phyloP scores from a whole-genome alignment of 2,329 filamentous ascomycete species.

The Fusarium paranaense region DNA sequence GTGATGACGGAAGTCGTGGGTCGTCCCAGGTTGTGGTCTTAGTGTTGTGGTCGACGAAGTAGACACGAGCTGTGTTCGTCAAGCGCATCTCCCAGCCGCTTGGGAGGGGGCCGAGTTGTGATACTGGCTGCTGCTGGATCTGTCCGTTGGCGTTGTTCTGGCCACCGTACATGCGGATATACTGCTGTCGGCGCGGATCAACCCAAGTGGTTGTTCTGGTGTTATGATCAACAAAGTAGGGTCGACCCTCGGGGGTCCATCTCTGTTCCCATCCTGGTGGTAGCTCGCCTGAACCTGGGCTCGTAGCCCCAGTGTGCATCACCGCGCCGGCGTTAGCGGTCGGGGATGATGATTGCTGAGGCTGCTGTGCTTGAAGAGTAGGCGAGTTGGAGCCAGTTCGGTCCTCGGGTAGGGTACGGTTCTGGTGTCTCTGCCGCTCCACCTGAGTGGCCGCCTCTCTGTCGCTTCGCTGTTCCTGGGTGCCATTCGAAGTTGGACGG shows the following conservation, averaged over 20 bases:
- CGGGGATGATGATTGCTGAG: slow-evolving; percentile 52
- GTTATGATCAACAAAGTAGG: slow-evolving; percentile 99
- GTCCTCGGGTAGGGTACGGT: slow-evolving; percentile 94
- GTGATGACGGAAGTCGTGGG: slow-evolving; percentile 90
- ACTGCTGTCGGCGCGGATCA: slow-evolving; percentile 95
- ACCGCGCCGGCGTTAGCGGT: slow-evolving; percentile 73
- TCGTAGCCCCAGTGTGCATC: slow-evolving; percentile 94
- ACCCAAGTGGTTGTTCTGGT: slow-evolving; percentile 99
- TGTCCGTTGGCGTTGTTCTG: slow-evolving; percentile 86
- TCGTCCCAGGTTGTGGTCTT: slow-evolving; percentile 99
- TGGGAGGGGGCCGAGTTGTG: slow-evolving; percentile 91
- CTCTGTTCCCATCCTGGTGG: slow-evolving; percentile 97
- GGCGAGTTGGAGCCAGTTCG: slow-evolving; percentile 94
- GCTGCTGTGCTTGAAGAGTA: slow-evolving; percentile 70
- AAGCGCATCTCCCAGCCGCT: slow-evolving; percentile 99
- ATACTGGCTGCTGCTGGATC: slow-evolving; percentile 97
- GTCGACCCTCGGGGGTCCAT: slow-evolving; percentile 91
- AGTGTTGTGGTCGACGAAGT: slow-evolving; percentile 99
- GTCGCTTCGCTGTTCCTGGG: slow-evolving; percentile 76
- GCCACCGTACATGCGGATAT: slow-evolving; percentile 95
- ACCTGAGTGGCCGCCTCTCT: slow-evolving; percentile 92
- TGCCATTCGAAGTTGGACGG: slow-evolving; percentile 82
- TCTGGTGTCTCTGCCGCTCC: slow-evolving; percentile 93
- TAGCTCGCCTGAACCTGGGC: slow-evolving; percentile 92
- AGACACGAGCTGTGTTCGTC: slow-evolving; percentile 96